Evolutionary conservation across 139 green algal genomes (phyloP), one percentile per base, ranked within the genome.

Genomic region (Choricystis sp.): DNA sequence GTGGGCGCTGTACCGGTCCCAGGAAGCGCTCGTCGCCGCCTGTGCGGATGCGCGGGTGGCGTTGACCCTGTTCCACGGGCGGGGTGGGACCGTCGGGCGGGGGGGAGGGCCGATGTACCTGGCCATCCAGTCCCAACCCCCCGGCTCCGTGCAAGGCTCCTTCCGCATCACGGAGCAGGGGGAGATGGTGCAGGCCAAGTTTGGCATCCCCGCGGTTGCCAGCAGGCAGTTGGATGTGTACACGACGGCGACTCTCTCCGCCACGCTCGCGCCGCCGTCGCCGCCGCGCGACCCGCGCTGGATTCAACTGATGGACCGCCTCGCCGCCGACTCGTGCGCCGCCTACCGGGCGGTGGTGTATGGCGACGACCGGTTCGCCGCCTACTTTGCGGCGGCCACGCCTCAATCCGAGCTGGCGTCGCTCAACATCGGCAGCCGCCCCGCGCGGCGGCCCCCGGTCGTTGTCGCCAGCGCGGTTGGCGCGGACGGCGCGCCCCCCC

Each of bases 1-100:
- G 62, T 97, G 89, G 90, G 91, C 83, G 23, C 75, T 98, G 64
- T 96, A 94, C 74, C 57, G 69, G 57, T 67, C 61, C 3, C 76
- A 82, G 69, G 76, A 89, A 71, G 64, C 68, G 30, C 69, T 93
- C 61, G 74, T 86, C 40, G 55, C 70, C 20, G 69, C 90, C 16
- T 31, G 25, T 31, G 61, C 3, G 9, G 40, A 4, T 22, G 9
- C 14, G 2, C 55, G 31, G 25, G 56, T 69, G 25, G 31, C 75
- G 62, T 79, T 96, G 28, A 96, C 84, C 28, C 77, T 98, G 28
- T 98, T 98, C 78, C 91, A 98, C 69, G 92, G 92, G 58, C 75
- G 92, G 22, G 92, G 92, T 4, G 92, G 92, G 52, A 95, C 86
- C 1, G 85, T 98, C 9, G 92, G 91, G 21, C 81, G 92, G 49